These are phyloP conservation scores for Solanum piurae DNA, from an alignment of 257 asterid genomes.

Conservation along the genomic window DNA sequence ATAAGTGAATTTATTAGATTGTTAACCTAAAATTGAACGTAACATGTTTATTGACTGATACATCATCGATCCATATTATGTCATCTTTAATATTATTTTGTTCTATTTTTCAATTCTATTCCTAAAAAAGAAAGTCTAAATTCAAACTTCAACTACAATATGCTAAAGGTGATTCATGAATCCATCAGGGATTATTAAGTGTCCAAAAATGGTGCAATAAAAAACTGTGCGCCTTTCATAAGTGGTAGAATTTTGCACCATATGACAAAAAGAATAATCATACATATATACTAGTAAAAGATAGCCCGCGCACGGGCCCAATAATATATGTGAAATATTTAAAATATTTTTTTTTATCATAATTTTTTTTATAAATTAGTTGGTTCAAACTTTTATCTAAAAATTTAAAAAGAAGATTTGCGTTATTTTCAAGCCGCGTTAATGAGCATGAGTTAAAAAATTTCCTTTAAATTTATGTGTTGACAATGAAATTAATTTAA, in stretches of 20 bases:
- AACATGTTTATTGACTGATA: not conserved
- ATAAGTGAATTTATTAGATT: not conserved
- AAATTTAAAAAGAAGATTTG: too few relatives aligned
- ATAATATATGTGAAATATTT: too few relatives aligned
- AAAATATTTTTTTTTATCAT: too few relatives aligned
- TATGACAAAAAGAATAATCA: not conserved
- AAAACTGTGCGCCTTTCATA: not conserved
- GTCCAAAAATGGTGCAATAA: not conserved
- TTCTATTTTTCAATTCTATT: not conserved
- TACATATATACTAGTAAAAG: too few relatives aligned
- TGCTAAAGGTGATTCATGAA: not conserved
- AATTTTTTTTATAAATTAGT: too few relatives aligned
- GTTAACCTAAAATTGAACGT: not conserved
- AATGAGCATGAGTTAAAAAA: too few relatives aligned
- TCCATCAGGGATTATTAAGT: not conserved
- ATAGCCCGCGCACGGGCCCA: too few relatives aligned
- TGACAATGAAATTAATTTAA: too few relatives aligned
- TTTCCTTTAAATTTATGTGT: too few relatives aligned
- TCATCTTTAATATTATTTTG: not conserved
- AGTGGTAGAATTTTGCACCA: not conserved
- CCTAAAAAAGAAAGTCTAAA: not conserved
- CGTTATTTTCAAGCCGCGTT: too few relatives aligned
- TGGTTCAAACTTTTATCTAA: too few relatives aligned
- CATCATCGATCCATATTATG: not conserved
- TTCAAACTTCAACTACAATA: not conserved